phyloP scores from a whole-genome alignment of 2,329 filamentous ascomycete genomes.

The Arthroderma sp. region DNA sequence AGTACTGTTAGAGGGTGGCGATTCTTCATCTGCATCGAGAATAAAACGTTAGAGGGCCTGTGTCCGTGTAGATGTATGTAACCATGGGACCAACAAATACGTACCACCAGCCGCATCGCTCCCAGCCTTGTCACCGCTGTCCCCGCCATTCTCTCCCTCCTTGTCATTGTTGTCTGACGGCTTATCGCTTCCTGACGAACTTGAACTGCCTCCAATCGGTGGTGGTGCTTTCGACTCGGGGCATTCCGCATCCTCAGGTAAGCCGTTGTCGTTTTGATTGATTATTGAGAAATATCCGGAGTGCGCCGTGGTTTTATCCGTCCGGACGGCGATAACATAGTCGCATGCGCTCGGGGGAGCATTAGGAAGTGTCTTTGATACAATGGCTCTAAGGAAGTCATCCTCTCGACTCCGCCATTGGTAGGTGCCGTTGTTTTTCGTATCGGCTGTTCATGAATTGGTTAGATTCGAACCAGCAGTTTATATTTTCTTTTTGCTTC shows the following conservation, averaged over 20 bases:
- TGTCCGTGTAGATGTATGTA: too few relatives aligned
- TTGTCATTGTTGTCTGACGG: too few relatives aligned
- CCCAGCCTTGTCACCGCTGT: too few relatives aligned
- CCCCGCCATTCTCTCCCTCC: too few relatives aligned
- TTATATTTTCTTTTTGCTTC: background rate
- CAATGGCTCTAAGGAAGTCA: conserved; percentile 4
- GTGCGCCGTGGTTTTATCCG: background rate
- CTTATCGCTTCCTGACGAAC: background rate
- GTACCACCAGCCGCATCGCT: too few relatives aligned
- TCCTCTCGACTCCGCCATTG: conserved; percentile 10
- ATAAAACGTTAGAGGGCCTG: too few relatives aligned
- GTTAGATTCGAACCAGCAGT: background rate
- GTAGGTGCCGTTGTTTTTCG: conserved; percentile 9
- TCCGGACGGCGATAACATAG: conserved; percentile 6
- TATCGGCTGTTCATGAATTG: conserved; percentile 1
- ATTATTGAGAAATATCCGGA: conserved; percentile 10
- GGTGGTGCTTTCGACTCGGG: background rate
- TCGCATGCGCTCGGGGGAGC: conserved; percentile 9
- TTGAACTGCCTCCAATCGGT: background rate
- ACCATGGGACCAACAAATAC: too few relatives aligned
- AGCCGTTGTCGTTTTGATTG: conserved; percentile 7
- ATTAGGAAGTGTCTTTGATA: conserved; percentile 1
- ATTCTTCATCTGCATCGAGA: too few relatives aligned
- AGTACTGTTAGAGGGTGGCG: too few relatives aligned
- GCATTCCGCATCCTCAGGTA: conserved; percentile 3